Base-by-base conservation (phyloP, 2,329 filamentous ascomycete genomes). In the Xylariaceae sp. region DNA sequence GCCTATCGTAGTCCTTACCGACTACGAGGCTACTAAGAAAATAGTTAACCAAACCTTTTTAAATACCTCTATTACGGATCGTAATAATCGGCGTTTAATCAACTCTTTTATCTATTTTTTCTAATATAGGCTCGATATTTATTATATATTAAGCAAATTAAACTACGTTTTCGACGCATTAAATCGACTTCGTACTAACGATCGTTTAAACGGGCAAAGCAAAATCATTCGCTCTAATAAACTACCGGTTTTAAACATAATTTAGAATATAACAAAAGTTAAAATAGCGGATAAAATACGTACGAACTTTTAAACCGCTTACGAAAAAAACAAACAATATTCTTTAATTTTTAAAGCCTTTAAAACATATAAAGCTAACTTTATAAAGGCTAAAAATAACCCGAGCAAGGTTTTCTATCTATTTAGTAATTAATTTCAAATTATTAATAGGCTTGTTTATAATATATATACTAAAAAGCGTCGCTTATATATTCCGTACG, bases 61-160 rank as follows among this genome's bases (percentile, higher is more conserved):
- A 15, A 46, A 46, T 33, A 40, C 15, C 11, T 39, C 30, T 10
- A 46, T 5, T 30, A 46, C n/a, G 14, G 33, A 45, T 45, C n/a
- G 22, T 27, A 36, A 11, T 14, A 45, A 45, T 30, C 27, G 17
- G 5, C 15, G 30, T 7, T 40, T 46, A n/a, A 32, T 46, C 40
- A 46, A 46, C 18, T 31, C 40, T 15, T 40, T 45, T 39, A 45
- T 39, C 14, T 39, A 45, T 35, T 46, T 40, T 5, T 46, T 46
- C 5, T 46, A 46, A 17, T 46, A 46, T 39, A 30, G 11, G 15
- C 31, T 46, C 4, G 6, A 46, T 2, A 31, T 46, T 39, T 46
- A 46, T 36, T 36, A 36, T 36, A 36, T 36, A 5, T 36, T 36
- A 5, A 36, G 18, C 2, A 19, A 27, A 7, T 39, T 46, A 30